Evolutionary conservation across 1,284 basidiomycete genomes (phyloP).

Genomic region (Cerrena zonata): DNA sequence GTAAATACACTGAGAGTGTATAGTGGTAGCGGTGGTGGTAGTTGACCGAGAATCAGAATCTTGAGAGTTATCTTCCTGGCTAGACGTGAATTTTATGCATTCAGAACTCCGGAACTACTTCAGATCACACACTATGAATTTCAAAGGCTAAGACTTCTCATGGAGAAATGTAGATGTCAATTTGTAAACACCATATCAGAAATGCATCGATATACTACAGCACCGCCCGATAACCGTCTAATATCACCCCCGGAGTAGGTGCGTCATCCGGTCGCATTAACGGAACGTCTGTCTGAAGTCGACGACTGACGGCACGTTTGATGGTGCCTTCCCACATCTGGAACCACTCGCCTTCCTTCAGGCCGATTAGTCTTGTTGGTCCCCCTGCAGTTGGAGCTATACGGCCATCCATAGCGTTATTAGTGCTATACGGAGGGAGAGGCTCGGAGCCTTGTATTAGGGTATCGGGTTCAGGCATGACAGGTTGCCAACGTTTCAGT

Average conservation of each 20-base stretch:
- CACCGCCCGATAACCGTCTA: constrained; percentile 32
- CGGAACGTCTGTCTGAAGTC: constrained; percentile 24
- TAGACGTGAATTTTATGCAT: no score
- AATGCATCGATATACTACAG: background rate
- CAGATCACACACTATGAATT: no score
- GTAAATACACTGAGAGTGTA: no score
- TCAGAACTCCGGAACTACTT: no score
- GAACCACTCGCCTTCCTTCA: constrained; percentile 74
- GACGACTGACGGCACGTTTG: constrained; percentile 23
- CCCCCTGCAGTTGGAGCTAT: constrained; percentile 30
- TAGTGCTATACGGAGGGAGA: constrained; percentile 13
- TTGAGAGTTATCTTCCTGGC: no score
- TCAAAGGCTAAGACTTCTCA: no score
- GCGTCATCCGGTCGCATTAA: constrained; percentile 20
- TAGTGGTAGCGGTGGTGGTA: no score
- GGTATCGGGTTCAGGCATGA: constrained; percentile 26
- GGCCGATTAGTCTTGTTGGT: constrained; percentile 41
- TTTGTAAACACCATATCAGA: no score
- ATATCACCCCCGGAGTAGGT: constrained; percentile 7
- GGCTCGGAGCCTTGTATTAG: no score
- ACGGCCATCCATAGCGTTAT: constrained; percentile 12
- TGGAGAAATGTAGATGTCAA: no score
- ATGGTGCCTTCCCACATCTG: constrained; percentile 69
- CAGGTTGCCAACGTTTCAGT: constrained; percentile 42
- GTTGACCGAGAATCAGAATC: no score